Evolutionary conservation across 2,329 filamentous ascomycete species (phyloP).

Genomic region (Xylaria polymorpha): DNA sequence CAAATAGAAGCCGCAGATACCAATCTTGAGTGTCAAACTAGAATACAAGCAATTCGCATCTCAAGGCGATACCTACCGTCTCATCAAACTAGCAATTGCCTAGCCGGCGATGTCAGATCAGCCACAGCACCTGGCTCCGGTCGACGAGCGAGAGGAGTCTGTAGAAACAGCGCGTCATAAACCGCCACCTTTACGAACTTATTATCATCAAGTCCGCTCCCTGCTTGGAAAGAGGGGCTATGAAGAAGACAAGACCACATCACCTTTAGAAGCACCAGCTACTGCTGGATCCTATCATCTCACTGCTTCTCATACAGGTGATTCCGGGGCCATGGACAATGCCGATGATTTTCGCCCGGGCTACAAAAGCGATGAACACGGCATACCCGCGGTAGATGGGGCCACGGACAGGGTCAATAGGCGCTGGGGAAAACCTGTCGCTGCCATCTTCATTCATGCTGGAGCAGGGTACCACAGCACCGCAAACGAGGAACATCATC

Average conservation of each 20-base stretch:
- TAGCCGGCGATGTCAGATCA: constrained; percentile 28
- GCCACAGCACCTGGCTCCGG: constrained; percentile 11
- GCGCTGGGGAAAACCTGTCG: constrained; percentile 49
- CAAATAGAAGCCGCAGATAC: not conserved
- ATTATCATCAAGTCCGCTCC: constrained; percentile 29
- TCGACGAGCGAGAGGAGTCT: constrained; percentile 22
- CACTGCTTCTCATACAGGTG: no score
- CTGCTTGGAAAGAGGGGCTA: constrained; percentile 32
- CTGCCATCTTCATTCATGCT: constrained; percentile 92
- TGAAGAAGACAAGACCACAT: constrained; percentile 16
- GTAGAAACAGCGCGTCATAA: constrained; percentile 6
- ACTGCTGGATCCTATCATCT: not conserved
- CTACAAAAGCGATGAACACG: not conserved
- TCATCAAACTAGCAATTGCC: constrained; percentile 4
- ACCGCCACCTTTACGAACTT: constrained; percentile 23
- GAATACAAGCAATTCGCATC: no score
- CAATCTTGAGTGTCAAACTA: not conserved
- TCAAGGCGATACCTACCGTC: not conserved
- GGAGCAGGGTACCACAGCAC: constrained; percentile 93
- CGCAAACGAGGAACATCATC: constrained; percentile 85
- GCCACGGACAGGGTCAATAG: constrained; percentile 53
- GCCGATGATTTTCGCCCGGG: not conserved
- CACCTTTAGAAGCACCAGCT: not conserved
- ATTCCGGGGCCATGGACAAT: not conserved
- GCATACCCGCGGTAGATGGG: constrained; percentile 52